Evolutionary conservation across 2,329 filamentous ascomycete species (phyloP).

Genomic region (Verticillium dahliae): DNA sequence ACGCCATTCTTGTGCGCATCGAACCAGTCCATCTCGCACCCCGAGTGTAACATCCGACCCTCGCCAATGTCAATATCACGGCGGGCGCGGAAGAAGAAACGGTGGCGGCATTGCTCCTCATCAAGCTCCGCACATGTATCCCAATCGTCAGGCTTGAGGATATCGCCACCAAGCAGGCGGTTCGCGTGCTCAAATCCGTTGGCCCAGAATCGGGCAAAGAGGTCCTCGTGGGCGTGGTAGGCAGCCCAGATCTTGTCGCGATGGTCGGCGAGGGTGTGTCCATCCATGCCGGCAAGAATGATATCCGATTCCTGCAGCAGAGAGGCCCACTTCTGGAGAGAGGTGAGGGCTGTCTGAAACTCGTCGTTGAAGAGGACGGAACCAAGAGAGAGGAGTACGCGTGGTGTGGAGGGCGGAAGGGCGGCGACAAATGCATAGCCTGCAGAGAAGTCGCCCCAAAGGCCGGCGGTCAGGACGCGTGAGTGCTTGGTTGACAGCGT

Average conservation of each 20-base stretch:
- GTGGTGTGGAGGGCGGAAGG: neutral
- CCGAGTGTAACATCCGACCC: slow-evolving; percentile 17
- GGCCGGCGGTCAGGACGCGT: slow-evolving; percentile 25
- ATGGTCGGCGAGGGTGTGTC: slow-evolving; percentile 23
- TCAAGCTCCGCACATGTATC: slow-evolving; percentile 28
- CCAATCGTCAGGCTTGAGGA: slow-evolving; percentile 30
- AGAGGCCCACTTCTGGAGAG: slow-evolving; percentile 28
- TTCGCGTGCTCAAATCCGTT: slow-evolving; percentile 33
- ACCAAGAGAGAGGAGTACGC: slow-evolving; percentile 28
- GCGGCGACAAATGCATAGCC: slow-evolving; percentile 23
- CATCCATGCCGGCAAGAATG: slow-evolving; percentile 34
- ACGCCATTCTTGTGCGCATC: slow-evolving; percentile 35
- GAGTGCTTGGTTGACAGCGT: slow-evolving; percentile 23
- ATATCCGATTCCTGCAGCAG: slow-evolving; percentile 25
- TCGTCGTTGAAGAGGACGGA: slow-evolving; percentile 35
- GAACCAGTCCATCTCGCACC: slow-evolving; percentile 34
- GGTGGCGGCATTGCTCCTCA: slow-evolving; percentile 26
- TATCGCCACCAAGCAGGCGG: slow-evolving; percentile 20
- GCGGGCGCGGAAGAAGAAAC: slow-evolving; percentile 31
- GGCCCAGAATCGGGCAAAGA: slow-evolving; percentile 28
- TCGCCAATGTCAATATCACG: slow-evolving; percentile 19
- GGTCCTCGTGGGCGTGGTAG: slow-evolving; percentile 28
- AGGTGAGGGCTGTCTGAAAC: slow-evolving; percentile 25
- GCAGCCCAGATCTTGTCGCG: slow-evolving; percentile 31
- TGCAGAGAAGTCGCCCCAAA: slow-evolving; percentile 33